A percentile compares a stretch with the other conserved stretches of the same genome.
Evolutionary conservation across 1,284 basidiomycete species (phyloP).

Genomic region (Wallemia hederae): DNA sequence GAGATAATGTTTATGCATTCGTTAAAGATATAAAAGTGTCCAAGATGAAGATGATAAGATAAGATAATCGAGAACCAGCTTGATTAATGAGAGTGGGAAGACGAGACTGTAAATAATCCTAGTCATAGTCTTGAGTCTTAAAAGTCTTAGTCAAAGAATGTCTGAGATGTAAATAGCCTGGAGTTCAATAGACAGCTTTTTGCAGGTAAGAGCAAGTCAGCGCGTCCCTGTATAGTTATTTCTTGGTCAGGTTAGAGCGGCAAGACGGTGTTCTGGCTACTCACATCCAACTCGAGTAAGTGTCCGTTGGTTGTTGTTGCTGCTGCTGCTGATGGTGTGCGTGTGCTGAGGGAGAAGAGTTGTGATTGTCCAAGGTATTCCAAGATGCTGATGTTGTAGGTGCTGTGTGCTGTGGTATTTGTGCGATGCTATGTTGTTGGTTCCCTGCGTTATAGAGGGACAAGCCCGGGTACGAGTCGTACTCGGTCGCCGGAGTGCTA

Average conservation of each 20-base stretch:
- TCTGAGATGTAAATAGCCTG: no score
- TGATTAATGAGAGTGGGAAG: background rate
- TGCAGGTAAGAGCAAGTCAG: background rate
- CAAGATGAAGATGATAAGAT: background rate
- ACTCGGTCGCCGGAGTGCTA: background rate
- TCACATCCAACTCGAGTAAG: background rate
- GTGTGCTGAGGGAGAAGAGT: background rate
- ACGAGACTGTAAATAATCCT: no score
- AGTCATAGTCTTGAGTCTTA: no score
- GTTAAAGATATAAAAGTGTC: background rate
- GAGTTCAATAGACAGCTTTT: no score
- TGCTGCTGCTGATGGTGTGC: background rate
- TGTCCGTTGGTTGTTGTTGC: background rate
- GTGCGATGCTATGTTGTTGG: background rate
- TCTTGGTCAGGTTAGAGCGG: background rate
- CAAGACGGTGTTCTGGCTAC: background rate
- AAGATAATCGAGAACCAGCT: background rate
- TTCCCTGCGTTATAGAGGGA: background rate
- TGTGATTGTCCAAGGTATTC: background rate
- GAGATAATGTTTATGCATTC: background rate
- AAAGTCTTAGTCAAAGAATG: no score
- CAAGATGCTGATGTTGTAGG: background rate
- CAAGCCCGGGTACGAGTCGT: background rate
- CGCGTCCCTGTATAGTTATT: background rate
- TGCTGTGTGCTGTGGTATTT: background rate